These are phyloP conservation scores for Talaromyces sp. DNA, from an alignment of 2,329 filamentous ascomycete species.

Conservation along the genomic window DNA sequence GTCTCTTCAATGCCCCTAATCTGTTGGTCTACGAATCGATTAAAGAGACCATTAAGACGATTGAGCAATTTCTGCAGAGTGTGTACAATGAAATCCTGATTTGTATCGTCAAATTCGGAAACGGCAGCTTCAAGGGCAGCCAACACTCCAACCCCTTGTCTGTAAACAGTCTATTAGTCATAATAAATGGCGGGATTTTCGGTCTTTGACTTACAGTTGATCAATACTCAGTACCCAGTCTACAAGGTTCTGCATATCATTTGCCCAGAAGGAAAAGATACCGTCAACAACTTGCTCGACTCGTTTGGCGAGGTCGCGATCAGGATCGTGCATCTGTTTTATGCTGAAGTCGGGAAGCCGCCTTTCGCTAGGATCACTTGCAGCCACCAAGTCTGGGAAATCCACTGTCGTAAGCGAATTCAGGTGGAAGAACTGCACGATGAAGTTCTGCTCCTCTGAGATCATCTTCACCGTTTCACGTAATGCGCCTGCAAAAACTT, in stretches of 20 bases:
- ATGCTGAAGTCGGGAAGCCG: conserved; percentile 69
- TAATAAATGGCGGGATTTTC: conserved; percentile 9
- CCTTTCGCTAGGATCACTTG: conserved; percentile 63
- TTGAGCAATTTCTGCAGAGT: conserved; percentile 76
- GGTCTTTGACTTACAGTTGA: conserved; percentile 63
- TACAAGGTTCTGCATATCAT: conserved; percentile 73
- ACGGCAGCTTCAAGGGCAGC: conserved; percentile 76
- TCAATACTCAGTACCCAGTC: conserved; percentile 80
- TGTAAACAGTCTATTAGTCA: conserved; percentile 35
- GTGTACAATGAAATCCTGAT: conserved; percentile 84
- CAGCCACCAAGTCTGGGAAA: conserved; percentile 75
- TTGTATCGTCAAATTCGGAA: conserved; percentile 77
- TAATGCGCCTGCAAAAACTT: conserved; percentile 75
- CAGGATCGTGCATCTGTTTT: conserved; percentile 79
- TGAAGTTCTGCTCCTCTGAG: conserved; percentile 92
- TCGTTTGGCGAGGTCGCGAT: conserved; percentile 77
- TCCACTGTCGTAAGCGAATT: conserved; percentile 78
- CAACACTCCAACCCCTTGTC: conserved; percentile 85
- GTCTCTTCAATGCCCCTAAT: conserved; percentile 95
- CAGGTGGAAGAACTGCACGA: conserved; percentile 95
- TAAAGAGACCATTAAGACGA: conserved; percentile 71
- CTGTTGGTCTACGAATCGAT: conserved; percentile 89
- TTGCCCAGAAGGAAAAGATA: conserved; percentile 77
- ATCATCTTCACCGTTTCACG: conserved; percentile 80
- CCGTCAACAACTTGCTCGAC: conserved; percentile 87